Evolutionary conservation across 192 early-diverging fungal genomes (phyloP).

Genomic region (Umbelopsis vinacea): DNA sequence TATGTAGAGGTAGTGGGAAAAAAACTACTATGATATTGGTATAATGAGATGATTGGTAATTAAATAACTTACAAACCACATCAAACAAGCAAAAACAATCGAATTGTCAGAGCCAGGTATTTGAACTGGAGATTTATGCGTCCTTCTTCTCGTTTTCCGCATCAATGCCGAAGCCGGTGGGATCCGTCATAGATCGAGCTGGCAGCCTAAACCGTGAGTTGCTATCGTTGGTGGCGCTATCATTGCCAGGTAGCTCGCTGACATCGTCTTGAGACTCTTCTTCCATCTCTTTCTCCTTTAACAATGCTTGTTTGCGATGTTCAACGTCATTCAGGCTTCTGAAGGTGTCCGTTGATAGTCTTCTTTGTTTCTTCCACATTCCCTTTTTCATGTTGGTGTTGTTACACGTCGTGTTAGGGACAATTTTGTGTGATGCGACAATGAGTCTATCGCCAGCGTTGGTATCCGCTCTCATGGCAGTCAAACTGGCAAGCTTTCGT

Average conservation of each 20-base stretch:
- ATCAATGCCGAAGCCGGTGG: background rate
- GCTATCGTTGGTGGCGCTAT: background rate
- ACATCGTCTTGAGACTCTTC: background rate
- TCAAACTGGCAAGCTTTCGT: conserved; percentile 14
- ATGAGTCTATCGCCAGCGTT: conserved; percentile 18
- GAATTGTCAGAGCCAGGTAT: too few species aligned
- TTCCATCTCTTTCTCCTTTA: conserved; percentile 4
- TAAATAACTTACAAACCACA: too few species aligned
- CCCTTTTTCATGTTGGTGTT: background rate
- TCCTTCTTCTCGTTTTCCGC: background rate
- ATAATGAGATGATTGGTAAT: too few species aligned
- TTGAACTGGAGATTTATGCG: background rate
- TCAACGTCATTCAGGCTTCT: conserved; percentile 12
- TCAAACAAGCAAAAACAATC: too few species aligned
- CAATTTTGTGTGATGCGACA: conserved; percentile 20
- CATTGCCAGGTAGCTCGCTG: background rate
- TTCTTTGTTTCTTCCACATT: conserved; percentile 1
- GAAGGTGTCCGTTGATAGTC: background rate
- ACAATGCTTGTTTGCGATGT: background rate
- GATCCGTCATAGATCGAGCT: conserved; percentile 12
- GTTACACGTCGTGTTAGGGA: background rate
- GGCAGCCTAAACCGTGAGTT: background rate
- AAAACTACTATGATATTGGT: too few species aligned
- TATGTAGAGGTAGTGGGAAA: too few species aligned
- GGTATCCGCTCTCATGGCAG: conserved; percentile 10